Evolutionary conservation across 2,329 filamentous ascomycete species (phyloP).

Genomic region (Coleophoma crateriformis): DNA sequence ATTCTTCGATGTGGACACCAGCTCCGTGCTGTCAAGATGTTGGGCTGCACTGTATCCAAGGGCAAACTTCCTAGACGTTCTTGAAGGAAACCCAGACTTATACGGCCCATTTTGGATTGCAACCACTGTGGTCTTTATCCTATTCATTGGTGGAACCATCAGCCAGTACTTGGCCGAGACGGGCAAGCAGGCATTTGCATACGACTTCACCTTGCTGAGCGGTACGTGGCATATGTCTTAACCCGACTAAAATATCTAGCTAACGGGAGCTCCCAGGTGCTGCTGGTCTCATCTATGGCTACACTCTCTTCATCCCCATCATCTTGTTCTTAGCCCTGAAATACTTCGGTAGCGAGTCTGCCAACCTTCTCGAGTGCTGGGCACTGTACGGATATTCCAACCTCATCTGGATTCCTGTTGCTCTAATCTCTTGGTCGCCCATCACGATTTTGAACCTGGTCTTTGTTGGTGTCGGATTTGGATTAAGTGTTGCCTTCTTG

Average conservation of each 20-base stretch:
- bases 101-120: conserved; percentile 99
- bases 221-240: conserved; percentile 39
- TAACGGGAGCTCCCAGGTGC: conserved; percentile 47
- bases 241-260: not conserved
- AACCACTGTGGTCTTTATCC: conserved; percentile 90
- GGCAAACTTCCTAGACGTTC: conserved; percentile 91
- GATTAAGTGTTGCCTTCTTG: conserved; percentile 75
- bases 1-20: conserved; percentile 98
- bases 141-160: conserved; percentile 94
- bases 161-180: conserved; percentile 76
- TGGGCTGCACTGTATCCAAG: conserved; percentile 84
- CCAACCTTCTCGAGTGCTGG: conserved; percentile 92
- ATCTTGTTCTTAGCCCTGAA: conserved; percentile 81
- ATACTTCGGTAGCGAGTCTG: conserved; percentile 92
- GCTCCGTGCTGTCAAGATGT: conserved; percentile 80
- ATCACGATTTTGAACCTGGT: conserved; percentile 86
- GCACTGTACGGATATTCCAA: conserved; percentile 95
- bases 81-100: conserved; percentile 93
- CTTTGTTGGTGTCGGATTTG: conserved; percentile 85
- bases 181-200: conserved; percentile 70
- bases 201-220: conserved; percentile 85
- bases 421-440: conserved; percentile 84
- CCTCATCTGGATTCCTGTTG: conserved; percentile 94
- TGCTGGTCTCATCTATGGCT: conserved; percentile 90
- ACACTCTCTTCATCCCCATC: conserved; percentile 82